These are phyloP conservation scores for Alternaria atra DNA, from an alignment of 2,329 filamentous ascomycete species.

Conservation along the genomic window DNA sequence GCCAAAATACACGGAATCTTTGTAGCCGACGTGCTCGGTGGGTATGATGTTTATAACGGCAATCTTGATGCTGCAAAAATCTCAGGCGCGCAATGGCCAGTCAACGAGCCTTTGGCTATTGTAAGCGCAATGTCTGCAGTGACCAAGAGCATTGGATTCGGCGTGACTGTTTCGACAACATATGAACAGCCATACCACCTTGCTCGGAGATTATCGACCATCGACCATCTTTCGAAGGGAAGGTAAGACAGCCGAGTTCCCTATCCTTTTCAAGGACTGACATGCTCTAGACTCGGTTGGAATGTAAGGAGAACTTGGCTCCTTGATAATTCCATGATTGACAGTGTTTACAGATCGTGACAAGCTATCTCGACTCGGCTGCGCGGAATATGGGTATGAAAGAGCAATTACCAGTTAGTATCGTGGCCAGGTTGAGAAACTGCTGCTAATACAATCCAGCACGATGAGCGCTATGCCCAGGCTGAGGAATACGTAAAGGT, in stretches of 20 bases:
- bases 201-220: slow-evolving; percentile 69
- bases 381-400: slow-evolving; percentile 69
- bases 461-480: slow-evolving; percentile 73
- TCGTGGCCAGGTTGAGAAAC: slow-evolving; percentile 66
- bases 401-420: slow-evolving; percentile 64
- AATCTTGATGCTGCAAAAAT: slow-evolving; percentile 68
- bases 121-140: slow-evolving; percentile 74
- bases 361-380: slow-evolving; percentile 72
- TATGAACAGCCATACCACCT: slow-evolving; percentile 76
- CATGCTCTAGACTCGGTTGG: slow-evolving; percentile 29
- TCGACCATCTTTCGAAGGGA: slow-evolving; percentile 73
- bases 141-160: slow-evolving; percentile 73
- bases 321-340: not conserved
- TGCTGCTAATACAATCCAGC: slow-evolving; percentile 54
- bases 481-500: slow-evolving; percentile 76
- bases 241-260: slow-evolving; percentile 47
- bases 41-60: slow-evolving; percentile 75
- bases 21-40: slow-evolving; percentile 59
- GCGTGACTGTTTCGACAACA: slow-evolving; percentile 72
- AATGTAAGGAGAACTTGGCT: slow-evolving; percentile 26
- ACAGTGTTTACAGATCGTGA: slow-evolving; percentile 63
- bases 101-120: slow-evolving; percentile 72
- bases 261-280: slow-evolving; percentile 7
- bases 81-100: slow-evolving; percentile 73
- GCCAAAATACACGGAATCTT: slow-evolving; percentile 54